Evolutionary conservation across 805 yeast genomes (phyloP).

Genomic region (Myxozyma nipponensis): DNA sequence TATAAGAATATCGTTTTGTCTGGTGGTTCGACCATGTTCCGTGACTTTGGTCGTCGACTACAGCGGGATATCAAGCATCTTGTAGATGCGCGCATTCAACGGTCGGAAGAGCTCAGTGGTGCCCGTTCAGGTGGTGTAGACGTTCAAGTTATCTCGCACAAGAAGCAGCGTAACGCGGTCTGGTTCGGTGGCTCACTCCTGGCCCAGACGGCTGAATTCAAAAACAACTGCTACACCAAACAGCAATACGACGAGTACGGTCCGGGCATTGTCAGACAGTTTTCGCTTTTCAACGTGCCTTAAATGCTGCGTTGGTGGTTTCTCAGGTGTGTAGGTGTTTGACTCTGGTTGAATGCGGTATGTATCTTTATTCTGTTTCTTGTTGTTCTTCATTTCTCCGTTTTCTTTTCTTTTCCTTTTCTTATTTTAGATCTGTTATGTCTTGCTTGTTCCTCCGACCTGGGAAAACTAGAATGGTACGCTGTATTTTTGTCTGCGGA

Average conservation of each 20-base stretch:
- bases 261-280: constrained; percentile 95
- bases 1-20: constrained; percentile 93
- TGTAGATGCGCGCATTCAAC: constrained; percentile 82
- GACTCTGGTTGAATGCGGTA: not conserved
- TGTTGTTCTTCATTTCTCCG: not conserved
- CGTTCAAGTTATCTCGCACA: constrained; percentile 94
- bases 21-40: constrained; percentile 98
- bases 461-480: not conserved
- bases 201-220: constrained; percentile 96
- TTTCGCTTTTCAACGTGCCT: constrained; percentile 89
- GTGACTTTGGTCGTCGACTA: constrained; percentile 94
- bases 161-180: constrained; percentile 96
- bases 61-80: constrained; percentile 88
- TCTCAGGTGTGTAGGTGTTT: too few species aligned
- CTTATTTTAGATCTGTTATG: not conserved
- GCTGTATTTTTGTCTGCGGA: too few species aligned
- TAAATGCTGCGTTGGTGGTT: too few species aligned
- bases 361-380: too few species aligned
- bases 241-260: constrained; percentile 97
- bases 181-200: constrained; percentile 98
- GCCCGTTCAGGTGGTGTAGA: constrained; percentile 88
- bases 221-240: constrained; percentile 93
- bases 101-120: constrained; percentile 69
- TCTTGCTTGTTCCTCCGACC: too few species aligned
- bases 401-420: not conserved